Evolutionary conservation across 176 grass and related monocot species (phyloP).

Genomic region (Pontederia crassipes): DNA sequence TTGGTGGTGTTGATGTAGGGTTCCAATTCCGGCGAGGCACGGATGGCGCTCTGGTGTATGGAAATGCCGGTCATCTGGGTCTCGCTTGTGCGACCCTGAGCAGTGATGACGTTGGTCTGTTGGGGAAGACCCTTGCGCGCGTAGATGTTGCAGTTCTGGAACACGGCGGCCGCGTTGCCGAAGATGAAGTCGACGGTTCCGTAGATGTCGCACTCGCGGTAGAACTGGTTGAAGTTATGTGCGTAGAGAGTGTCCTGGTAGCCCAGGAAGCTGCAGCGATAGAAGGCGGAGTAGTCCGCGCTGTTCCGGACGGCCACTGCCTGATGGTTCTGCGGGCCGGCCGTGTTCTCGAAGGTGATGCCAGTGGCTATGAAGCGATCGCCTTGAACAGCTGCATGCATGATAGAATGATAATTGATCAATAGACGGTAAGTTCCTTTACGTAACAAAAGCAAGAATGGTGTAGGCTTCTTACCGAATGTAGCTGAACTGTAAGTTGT

Average conservation of each 20-base stretch:
- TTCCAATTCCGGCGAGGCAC: constrained; percentile 21
- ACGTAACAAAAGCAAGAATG: background rate
- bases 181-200: constrained; percentile 59
- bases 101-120: constrained; percentile 31
- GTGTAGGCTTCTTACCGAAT: background rate
- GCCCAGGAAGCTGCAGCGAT: constrained; percentile 33
- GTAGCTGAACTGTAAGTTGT: background rate
- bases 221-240: constrained; percentile 46
- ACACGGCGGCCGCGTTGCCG: constrained; percentile 44
- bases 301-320: constrained; percentile 18
- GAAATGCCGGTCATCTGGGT: constrained; percentile 40
- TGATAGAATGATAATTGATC: background rate
- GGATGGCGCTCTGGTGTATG: constrained; percentile 31
- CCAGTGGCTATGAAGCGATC: constrained; percentile 38
- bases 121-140: constrained; percentile 19
- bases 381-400: constrained; percentile 24
- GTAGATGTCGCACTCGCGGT: constrained; percentile 43
- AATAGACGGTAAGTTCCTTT: background rate
- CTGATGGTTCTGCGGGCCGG: constrained; percentile 25
- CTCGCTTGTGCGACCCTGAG: constrained; percentile 41
- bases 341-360: constrained; percentile 23
- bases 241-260: constrained; percentile 65
- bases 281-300: constrained; percentile 22
- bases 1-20: constrained; percentile 14
- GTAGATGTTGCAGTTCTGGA: constrained; percentile 45